Evolutionary conservation across 75 land plant genomes (phyloP), one percentile per base, ranked within the genome.

Genomic region (Ceratopteris richardii): DNA sequence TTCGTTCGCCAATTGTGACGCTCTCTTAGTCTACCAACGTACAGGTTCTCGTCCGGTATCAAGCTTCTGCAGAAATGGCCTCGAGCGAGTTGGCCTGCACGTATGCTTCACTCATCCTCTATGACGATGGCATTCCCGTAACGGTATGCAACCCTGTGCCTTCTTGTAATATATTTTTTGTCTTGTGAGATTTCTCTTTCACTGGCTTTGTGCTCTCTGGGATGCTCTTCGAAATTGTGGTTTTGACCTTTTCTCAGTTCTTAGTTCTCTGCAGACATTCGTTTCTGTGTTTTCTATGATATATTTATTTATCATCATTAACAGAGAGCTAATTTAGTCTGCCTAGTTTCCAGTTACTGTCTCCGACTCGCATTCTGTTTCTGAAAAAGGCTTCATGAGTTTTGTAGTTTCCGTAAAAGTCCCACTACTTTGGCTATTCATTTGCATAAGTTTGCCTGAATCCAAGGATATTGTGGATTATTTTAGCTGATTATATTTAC

Each of bases 71-170:
- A n/a, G n/a, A n/a, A n/a, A 67, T 67, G 69, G 41, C 69, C 16
- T 4, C 22, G 66, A 51, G 64, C 50, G 77, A 74, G 77, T 44
- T 44, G 39, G 77, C 77, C 47, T 74, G 77, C 67, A 74, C 76
- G 31, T 74, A 74, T 41, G 77, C 77, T 18, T 42, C 68, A 20
- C 69, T 70, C 55, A 71, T 74, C 51, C 77, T 74, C 26, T 68
- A 71, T 61, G 77, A 74, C 41, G 77, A 74, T 31, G 77, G 77
- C 60, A 74, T 74, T 55, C 54, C 77, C 28, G 70, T 74, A 75
- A 74, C 77, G 61, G 77, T 74, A 21, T 25, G 66, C 43, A 6
- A 28, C 29, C 12, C 18, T 52, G 23, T 31, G 13, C 29, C 13
- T 58, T 12, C 18, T 26, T 2, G 58, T 61, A n/a, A n/a, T 27